A percentile compares a stretch with the other conserved stretches of the same genome.
Conservation (phyloP, 345 rosid genomes). For the Lenwebbia sp. region DNA sequence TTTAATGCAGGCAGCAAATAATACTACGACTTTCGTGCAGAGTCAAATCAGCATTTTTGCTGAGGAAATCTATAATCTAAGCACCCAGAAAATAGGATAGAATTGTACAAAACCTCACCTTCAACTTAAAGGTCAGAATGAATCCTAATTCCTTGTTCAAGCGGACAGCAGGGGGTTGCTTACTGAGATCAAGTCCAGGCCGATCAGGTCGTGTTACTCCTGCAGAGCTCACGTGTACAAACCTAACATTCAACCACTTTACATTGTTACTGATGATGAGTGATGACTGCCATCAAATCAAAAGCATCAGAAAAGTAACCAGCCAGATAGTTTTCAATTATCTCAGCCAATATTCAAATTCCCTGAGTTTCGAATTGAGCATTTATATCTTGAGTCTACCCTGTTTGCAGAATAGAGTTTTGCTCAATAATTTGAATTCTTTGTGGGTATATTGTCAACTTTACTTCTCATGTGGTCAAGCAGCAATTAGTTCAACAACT, state of each 20-base stretch:
- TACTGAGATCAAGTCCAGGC: conserved; percentile 87
- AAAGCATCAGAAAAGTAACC: background rate
- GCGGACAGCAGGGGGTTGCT: conserved; percentile 96
- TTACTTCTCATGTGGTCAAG: background rate
- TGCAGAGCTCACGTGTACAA: conserved; percentile 89
- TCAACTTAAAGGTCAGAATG: conserved; percentile 80
- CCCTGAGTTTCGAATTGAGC: background rate
- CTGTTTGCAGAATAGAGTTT: background rate
- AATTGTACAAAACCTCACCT: conserved; percentile 27
- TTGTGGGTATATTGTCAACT: background rate
- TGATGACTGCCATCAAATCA: background rate
- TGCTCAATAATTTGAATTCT: background rate
- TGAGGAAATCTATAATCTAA: background rate
- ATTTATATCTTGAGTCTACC: background rate
- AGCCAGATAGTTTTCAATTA: background rate
- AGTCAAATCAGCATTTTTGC: background rate
- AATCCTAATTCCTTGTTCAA: conserved; percentile 90
- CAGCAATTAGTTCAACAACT: background rate
- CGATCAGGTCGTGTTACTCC: conserved; percentile 95
- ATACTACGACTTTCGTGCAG: background rate
- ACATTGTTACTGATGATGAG: background rate
- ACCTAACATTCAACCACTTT: conserved; percentile 27
- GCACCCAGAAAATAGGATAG: background rate
- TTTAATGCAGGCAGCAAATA: background rate
- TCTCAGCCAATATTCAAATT: background rate